Percentiles rank a stretch among this genome's conserved stretches.
Conservation (phyloP, 2,329 filamentous ascomycete species). For the Gaeumannomyces tritici region DNA sequence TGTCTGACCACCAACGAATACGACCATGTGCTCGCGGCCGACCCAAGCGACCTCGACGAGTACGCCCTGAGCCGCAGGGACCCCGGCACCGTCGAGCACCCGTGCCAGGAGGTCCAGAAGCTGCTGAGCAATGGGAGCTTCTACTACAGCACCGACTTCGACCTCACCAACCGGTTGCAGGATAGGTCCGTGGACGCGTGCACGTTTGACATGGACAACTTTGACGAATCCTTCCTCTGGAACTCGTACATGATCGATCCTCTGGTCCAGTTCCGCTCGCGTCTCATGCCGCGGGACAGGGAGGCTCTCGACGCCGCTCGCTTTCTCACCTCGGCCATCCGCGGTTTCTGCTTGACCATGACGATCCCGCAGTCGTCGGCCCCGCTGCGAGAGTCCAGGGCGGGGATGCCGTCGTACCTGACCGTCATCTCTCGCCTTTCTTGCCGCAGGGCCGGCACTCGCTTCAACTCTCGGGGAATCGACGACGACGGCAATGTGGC, state of each 20-base stretch:
- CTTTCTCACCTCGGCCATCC: conserved; percentile 86
- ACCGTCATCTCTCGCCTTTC: conserved; percentile 89
- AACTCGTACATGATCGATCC: conserved; percentile 98
- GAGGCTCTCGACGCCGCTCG: conserved; percentile 74
- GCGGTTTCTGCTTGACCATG: conserved; percentile 83
- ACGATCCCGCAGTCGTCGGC: conserved; percentile 70
- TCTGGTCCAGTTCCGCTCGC: conserved; percentile 77
- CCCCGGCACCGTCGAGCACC: conserved; percentile 67
- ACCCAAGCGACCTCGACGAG: conserved; percentile 43
- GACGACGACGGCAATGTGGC: conserved; percentile 96
- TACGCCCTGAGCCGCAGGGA: conserved; percentile 58
- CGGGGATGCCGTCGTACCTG: conserved; percentile 71
- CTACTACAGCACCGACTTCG: conserved; percentile 98
- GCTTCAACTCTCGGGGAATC: conserved; percentile 95
- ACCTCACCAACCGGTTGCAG: conserved; percentile 86
- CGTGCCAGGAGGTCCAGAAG: conserved; percentile 84
- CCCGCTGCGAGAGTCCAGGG: conserved; percentile 51
- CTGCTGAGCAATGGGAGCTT: conserved; percentile 88
- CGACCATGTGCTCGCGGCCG: conserved; percentile 60
- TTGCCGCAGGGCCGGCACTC: conserved; percentile 80
- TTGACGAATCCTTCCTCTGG: conserved; percentile 91
- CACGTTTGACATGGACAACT: conserved; percentile 82
- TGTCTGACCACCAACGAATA: conserved; percentile 82
- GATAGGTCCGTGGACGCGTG: conserved; percentile 73
- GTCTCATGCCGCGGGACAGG: conserved; percentile 66